Conservation (phyloP, 2,329 filamentous ascomycete genomes). For the Iodosphaeria phyllophila region DNA sequence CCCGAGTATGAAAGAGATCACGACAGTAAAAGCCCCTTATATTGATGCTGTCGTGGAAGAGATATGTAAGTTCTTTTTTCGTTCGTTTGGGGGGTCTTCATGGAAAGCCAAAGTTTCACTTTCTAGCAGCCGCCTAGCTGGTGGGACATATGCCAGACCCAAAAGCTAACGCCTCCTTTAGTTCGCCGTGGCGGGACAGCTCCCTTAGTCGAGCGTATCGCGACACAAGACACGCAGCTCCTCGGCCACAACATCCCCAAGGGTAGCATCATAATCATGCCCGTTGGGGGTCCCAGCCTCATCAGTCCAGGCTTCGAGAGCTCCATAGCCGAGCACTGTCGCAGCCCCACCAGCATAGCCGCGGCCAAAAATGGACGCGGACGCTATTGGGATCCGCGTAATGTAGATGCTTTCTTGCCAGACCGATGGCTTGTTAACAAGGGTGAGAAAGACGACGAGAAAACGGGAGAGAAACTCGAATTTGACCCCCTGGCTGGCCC, state of each 20-base stretch:
- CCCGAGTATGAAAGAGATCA: constrained; percentile 5
- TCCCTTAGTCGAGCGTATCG: constrained; percentile 8
- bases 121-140: too few relatives aligned
- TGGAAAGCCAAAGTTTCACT: too few relatives aligned
- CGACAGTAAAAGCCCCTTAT: constrained; percentile 4
- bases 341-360: constrained; percentile 3
- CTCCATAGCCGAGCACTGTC: constrained; percentile 2
- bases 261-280: constrained; percentile 8
- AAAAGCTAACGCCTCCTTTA: too few relatives aligned
- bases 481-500: constrained; percentile 5
- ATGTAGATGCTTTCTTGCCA: constrained; percentile 5
- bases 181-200: constrained; percentile 10
- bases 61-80: too few relatives aligned
- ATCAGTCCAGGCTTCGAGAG: too few relatives aligned
- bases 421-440: constrained; percentile 7
- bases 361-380: constrained; percentile 2
- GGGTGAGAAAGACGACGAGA: too few relatives aligned
- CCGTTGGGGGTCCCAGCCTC: constrained; percentile 6
- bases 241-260: constrained; percentile 12
- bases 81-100: too few relatives aligned
- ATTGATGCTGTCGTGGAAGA: constrained; percentile 7
- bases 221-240: constrained; percentile 10
- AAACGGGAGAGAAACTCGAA: constrained; percentile 1
- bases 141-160: too few relatives aligned
- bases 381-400: constrained; percentile 6